Evolutionary conservation across 129 eudicot genomes (phyloP).

Genomic region (sunflower (Helianthus annuus)): DNA sequence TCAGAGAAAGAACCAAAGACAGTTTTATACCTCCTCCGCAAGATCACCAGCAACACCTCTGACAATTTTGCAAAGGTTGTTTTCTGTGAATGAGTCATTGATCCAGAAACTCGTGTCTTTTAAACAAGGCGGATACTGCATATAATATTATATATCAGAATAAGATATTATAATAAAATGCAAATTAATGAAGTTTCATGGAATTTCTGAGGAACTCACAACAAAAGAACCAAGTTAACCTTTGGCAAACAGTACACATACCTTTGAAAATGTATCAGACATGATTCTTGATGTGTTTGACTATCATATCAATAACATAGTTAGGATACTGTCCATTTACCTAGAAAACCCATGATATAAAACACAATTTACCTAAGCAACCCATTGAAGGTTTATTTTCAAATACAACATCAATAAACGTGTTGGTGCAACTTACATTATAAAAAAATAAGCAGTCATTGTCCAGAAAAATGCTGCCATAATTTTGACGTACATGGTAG

Average conservation of each 20-base stretch:
- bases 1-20: not conserved
- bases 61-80: slow-evolving; percentile 89
- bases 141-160: slow-evolving; percentile 9
- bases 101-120: slow-evolving; percentile 96
- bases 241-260: slow-evolving; percentile 13
- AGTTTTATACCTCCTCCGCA: slow-evolving; percentile 69
- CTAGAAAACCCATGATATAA: too few relatives aligned
- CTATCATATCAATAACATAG: too few relatives aligned
- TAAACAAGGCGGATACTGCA: slow-evolving; percentile 89
- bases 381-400: too few relatives aligned
- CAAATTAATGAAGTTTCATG: too few relatives aligned
- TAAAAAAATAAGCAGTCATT: too few relatives aligned
- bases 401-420: too few relatives aligned
- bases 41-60: slow-evolving; percentile 96
- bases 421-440: too few relatives aligned
- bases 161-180: not conserved
- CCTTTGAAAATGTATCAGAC: slow-evolving; percentile 64
- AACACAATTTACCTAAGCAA: too few relatives aligned
- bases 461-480: too few relatives aligned
- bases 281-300: too few relatives aligned
- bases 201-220: not conserved
- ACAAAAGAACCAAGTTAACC: not conserved
- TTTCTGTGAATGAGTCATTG: slow-evolving; percentile 85
- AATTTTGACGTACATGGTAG: too few relatives aligned
- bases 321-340: too few relatives aligned